Conservation (phyloP, 2,329 filamentous ascomycete species). For the Fusarium bulbicola region DNA sequence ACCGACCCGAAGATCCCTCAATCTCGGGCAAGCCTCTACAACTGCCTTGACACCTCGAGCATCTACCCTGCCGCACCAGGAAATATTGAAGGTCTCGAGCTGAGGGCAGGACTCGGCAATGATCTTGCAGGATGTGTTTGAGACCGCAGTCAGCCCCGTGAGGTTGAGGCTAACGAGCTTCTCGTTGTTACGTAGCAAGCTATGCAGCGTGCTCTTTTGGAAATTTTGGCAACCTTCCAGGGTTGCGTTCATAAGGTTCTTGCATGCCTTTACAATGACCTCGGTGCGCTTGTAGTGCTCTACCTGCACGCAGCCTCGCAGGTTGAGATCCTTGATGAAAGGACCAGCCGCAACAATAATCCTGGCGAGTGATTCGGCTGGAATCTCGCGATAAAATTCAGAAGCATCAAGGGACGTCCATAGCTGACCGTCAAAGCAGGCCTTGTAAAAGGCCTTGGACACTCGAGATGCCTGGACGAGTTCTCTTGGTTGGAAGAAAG, state of each 20-base stretch:
- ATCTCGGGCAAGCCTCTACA: constrained; percentile 73
- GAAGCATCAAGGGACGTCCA: constrained; percentile 88
- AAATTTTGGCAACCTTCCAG: constrained; percentile 92
- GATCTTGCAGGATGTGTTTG: constrained; percentile 86
- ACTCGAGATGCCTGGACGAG: constrained; percentile 81
- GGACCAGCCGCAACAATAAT: constrained; percentile 88
- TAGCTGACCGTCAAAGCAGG: constrained; percentile 94
- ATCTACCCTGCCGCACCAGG: constrained; percentile 91
- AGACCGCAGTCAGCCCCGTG: constrained; percentile 80
- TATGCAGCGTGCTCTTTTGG: constrained; percentile 78
- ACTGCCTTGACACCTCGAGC: constrained; percentile 78
- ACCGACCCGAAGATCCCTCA: constrained; percentile 83
- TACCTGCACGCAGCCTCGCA: constrained; percentile 90
- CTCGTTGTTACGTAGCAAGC: constrained; percentile 76
- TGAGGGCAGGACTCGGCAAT: constrained; percentile 82
- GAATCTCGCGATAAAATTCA: constrained; percentile 87
- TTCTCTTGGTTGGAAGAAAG: constrained; percentile 80
- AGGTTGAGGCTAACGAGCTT: constrained; percentile 86
- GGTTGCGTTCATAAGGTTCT: constrained; percentile 86
- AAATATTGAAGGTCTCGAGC: constrained; percentile 87
- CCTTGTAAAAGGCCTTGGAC: constrained; percentile 79
- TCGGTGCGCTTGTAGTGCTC: constrained; percentile 81
- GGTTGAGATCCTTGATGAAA: constrained; percentile 89
- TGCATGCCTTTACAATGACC: constrained; percentile 83
- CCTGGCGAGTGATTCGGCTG: constrained; percentile 81